Evolutionary conservation across 2,329 filamentous ascomycete genomes (phyloP).

Genomic region (Fonsecaea erecta): DNA sequence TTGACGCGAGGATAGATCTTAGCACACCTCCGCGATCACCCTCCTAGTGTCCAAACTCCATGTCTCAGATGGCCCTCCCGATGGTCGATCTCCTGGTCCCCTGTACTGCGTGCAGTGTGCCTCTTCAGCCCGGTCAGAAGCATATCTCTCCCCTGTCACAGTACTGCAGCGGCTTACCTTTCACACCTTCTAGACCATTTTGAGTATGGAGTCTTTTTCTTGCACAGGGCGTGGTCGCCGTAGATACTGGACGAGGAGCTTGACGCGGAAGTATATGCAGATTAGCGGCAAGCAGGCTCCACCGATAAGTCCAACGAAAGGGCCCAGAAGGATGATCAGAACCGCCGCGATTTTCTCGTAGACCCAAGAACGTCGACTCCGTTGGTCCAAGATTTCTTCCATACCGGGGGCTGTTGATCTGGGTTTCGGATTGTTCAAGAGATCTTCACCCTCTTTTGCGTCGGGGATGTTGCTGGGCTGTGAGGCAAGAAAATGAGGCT

Average conservation of each 20-base stretch:
- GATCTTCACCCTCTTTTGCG: neutral
- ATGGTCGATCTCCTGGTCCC: neutral
- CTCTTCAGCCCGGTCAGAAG: neutral
- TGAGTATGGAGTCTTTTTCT: neutral
- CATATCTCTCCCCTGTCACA: neutral
- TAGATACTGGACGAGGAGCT: neutral
- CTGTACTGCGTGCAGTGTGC: neutral
- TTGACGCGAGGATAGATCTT: neutral
- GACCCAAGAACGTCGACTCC: neutral
- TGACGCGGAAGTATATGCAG: neutral
- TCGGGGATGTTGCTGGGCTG: neutral
- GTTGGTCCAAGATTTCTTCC: neutral
- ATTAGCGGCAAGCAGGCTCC: neutral
- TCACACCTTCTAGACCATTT: neutral
- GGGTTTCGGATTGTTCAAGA: neutral
- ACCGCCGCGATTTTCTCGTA: neutral
- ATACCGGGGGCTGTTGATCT: neutral
- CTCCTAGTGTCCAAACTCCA: neutral
- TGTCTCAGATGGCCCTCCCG: neutral
- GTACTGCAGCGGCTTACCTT: neutral
- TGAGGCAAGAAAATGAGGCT: neutral
- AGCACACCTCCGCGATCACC: neutral
- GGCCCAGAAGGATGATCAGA: neutral
- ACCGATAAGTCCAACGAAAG: neutral
- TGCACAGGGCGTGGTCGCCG: neutral